Evolutionary conservation across 2,329 filamentous ascomycete genomes (phyloP).

Genomic region (Aspergillus spinulosporus): DNA sequence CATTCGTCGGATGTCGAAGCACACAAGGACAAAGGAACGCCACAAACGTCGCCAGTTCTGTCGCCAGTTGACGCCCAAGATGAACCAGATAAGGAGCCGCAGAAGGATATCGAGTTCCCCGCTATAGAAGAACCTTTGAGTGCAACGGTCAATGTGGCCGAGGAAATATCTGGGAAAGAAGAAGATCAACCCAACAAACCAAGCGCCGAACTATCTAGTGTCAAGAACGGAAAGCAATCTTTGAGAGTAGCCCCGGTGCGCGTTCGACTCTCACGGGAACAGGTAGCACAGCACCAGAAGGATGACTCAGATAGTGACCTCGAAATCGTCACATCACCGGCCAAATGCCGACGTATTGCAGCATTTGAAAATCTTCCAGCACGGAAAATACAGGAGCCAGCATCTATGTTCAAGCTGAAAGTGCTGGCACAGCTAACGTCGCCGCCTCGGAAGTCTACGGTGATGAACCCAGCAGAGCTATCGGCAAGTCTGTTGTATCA

Average conservation of each 20-base stretch:
- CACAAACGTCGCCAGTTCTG: conserved; percentile 66
- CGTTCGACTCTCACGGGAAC: conserved; percentile 43
- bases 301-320: conserved; percentile 57
- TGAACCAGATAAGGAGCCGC: neutral
- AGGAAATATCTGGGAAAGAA: conserved; percentile 13
- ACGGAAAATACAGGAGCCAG: conserved; percentile 60
- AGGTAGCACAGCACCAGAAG: conserved; percentile 36
- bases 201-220: conserved; percentile 28
- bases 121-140: conserved; percentile 40
- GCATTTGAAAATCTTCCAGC: conserved; percentile 70
- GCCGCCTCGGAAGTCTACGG: conserved; percentile 53
- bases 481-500: conserved; percentile 67
- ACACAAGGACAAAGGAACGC: conserved; percentile 57
- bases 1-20: conserved; percentile 47
- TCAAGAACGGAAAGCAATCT: conserved; percentile 31
- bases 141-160: conserved; percentile 26
- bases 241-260: conserved; percentile 37
- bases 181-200: conserved; percentile 15
- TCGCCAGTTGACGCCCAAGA: conserved; percentile 2
- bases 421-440: conserved; percentile 71
- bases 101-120: conserved; percentile 39
- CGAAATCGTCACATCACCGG: conserved; percentile 58
- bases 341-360: conserved; percentile 47
- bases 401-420: conserved; percentile 67
- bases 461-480: conserved; percentile 70